Percentiles rank a stretch among this genome's conserved stretches.
Evolutionary conservation across 2,329 filamentous ascomycete species (phyloP).

Genomic region (Curvularia eragrostidis): DNA sequence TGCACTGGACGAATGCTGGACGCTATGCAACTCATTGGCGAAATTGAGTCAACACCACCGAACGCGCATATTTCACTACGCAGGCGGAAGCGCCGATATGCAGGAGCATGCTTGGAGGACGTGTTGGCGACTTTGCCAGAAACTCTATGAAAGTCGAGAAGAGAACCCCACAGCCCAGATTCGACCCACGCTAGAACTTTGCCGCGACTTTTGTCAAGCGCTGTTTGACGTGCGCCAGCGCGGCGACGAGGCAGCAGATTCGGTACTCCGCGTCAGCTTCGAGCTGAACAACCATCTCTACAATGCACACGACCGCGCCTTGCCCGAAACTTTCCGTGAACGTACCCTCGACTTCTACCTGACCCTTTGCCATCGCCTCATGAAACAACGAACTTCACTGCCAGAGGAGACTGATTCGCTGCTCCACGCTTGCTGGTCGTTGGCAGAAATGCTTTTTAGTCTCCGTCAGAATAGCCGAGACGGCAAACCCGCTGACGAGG

Average conservation of each 20-base stretch:
- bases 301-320: constrained; percentile 83
- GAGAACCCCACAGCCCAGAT: constrained; percentile 73
- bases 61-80: constrained; percentile 77
- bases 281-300: constrained; percentile 95
- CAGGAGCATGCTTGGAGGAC: constrained; percentile 92
- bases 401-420: constrained; percentile 84
- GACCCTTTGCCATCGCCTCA: constrained; percentile 90
- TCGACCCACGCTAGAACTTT: constrained; percentile 79
- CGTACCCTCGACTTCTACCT: constrained; percentile 93
- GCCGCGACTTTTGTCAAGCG: constrained; percentile 89
- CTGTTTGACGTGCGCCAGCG: constrained; percentile 84
- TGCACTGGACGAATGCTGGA: constrained; percentile 90
- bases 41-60: constrained; percentile 84
- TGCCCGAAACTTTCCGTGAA: constrained; percentile 87
- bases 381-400: constrained; percentile 85
- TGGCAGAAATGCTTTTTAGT: constrained; percentile 93
- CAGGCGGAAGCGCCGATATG: constrained; percentile 71
- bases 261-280: constrained; percentile 88
- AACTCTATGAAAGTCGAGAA: constrained; percentile 81
- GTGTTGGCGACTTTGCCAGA: constrained; percentile 92
- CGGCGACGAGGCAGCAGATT: constrained; percentile 81
- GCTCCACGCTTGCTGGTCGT: constrained; percentile 83
- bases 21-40: constrained; percentile 87
- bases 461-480: constrained; percentile 82
- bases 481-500: constrained; percentile 75